phyloP scores from a whole-genome alignment of 768 basidiomycete genomes.

The Termitomyces sp. region DNA sequence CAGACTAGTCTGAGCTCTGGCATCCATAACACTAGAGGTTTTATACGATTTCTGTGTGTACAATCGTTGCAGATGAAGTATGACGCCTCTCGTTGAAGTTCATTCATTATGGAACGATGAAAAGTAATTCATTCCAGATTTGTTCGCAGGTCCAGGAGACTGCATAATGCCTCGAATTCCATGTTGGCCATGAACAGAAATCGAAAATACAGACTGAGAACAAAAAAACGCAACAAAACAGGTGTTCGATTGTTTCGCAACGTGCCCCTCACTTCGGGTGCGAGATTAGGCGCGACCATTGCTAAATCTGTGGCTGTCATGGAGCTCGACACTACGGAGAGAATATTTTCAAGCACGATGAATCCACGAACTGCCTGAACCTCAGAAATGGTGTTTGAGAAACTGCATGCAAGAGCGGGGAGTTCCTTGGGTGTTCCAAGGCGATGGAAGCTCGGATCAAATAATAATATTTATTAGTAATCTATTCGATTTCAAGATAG shows the following conservation, averaged over 20 bases:
- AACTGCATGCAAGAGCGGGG: neutral
- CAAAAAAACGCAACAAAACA: constrained; percentile 1
- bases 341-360: constrained; percentile 1
- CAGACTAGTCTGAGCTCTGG: constrained; percentile 3
- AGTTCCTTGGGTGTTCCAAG: no score
- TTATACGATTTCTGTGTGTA: constrained; percentile 9
- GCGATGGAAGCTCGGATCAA: neutral
- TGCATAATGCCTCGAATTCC: constrained; percentile 4
- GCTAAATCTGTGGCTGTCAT: neutral
- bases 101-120: constrained; percentile 17
- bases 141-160: constrained; percentile 5
- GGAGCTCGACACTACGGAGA: neutral
- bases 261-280: neutral
- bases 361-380: constrained; percentile 7
- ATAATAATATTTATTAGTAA: constrained; percentile 3
- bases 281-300: constrained; percentile 1
- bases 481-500: constrained; percentile 1
- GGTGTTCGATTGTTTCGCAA: neutral
- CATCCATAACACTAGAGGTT: neutral
- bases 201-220: neutral
- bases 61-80: constrained; percentile 6
- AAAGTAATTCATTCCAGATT: constrained; percentile 15
- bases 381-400: constrained; percentile 8
- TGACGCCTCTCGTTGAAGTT: constrained; percentile 9
- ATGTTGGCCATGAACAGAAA: neutral